Base-by-base conservation (phyloP, 805 yeast species). In the Wickerhamomyces pijperi region DNA sequence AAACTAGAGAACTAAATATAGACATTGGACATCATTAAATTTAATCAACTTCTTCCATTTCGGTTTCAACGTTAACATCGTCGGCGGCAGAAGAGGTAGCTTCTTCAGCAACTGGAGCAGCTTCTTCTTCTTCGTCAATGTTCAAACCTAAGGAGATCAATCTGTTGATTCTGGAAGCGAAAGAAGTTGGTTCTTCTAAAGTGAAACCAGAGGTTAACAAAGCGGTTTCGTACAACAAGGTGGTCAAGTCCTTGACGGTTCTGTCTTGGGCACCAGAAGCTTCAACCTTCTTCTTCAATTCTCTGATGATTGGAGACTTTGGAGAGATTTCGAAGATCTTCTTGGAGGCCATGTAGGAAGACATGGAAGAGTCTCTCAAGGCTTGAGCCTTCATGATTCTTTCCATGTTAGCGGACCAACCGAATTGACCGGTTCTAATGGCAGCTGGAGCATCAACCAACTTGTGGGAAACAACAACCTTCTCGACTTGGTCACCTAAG, bases 341-440 rank as follows among this genome's bases (percentile, higher is more conserved):
- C 87, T 92, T 92, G 41, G 98, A 92, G 36, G 97, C 82, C 99
- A 92, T 92, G 92, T 92, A 92, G 47, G 96, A 78, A 33, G 97
- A 87, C 98, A 92, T 92, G 55, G 95, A 76, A 56, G 95, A 84
- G 68, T 92, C 98, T 75, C 97, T 87, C 60, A 92, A 74, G 56
- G 99, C 98, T 76, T 92, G 99, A 47, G 98, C 98, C 78, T 92
- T 92, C 99, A 92, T 92, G 78, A 92, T 92, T 82, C 98, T 90
- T 77, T 92, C 99, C 98, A 92, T 92, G 78, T 92, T 92, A 60
- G 99, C 99, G 54, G 98, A 92, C 99, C 99, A 92, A 67, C 99
- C 98, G 67, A 92, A 92, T 75, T 92, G 97, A 55, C 97, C 97
- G 54, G 98, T 92, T 79, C 98, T 87, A 65, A 92, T 92, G 56